These are phyloP conservation scores for Fusarium graminum DNA, from an alignment of 2,329 filamentous ascomycete species.

Conservation along the genomic window DNA sequence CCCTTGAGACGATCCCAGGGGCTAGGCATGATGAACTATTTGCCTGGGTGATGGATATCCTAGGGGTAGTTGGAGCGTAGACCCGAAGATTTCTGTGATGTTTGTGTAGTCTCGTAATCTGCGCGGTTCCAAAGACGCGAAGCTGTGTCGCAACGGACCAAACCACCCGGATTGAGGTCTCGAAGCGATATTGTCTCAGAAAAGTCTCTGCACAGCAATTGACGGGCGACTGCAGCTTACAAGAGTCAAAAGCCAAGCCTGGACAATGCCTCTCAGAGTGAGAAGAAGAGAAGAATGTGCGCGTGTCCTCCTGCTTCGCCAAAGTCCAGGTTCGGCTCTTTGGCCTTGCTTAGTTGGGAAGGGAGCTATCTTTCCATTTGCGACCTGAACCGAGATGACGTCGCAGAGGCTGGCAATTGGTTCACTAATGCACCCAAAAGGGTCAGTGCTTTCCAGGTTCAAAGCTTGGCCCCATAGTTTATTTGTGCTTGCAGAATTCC, in stretches of 20 bases:
- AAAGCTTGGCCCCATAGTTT: constrained; percentile 24
- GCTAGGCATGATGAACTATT: constrained; percentile 34
- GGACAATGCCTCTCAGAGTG: constrained; percentile 7
- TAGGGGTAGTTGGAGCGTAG: not conserved
- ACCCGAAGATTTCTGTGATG: constrained; percentile 3
- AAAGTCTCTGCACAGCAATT: constrained; percentile 35
- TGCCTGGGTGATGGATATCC: constrained; percentile 1
- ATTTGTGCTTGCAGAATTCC: constrained; percentile 30
- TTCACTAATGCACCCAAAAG: constrained; percentile 4
- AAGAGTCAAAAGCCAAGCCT: constrained; percentile 22
- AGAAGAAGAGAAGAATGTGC: constrained; percentile 3
- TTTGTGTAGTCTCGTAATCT: constrained; percentile 22
- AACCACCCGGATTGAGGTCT: constrained; percentile 21
- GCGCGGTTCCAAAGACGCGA: constrained; percentile 15
- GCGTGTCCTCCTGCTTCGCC: constrained; percentile 21
- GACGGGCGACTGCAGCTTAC: constrained; percentile 39
- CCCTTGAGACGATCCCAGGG: constrained; percentile 52
- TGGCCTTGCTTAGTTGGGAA: constrained; percentile 25
- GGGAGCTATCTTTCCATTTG: constrained; percentile 29
- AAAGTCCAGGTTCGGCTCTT: constrained; percentile 27
- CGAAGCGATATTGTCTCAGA: constrained; percentile 38
- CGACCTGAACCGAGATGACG: constrained; percentile 30
- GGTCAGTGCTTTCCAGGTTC: constrained; percentile 34
- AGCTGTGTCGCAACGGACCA: constrained; percentile 36
- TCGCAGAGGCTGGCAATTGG: constrained; percentile 37